Conservation (phyloP, 1,284 basidiomycete genomes). For the Malassezia equina region DNA sequence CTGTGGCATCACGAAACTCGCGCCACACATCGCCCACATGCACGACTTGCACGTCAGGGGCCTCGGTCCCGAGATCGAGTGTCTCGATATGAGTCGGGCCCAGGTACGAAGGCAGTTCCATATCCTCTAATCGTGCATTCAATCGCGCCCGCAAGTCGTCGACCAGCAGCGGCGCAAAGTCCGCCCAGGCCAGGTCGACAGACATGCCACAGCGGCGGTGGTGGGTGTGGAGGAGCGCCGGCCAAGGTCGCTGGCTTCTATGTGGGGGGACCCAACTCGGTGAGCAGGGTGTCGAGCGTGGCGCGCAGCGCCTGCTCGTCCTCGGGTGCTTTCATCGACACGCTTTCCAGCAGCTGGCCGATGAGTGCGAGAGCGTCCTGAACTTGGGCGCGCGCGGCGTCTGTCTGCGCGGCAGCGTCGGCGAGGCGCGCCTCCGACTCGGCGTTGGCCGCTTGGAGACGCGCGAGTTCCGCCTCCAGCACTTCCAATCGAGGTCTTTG, state of each 20-base stretch:
- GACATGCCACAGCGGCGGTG: too few relatives aligned
- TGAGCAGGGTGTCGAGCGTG: slow-evolving; percentile 10
- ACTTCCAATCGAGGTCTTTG: slow-evolving; percentile 24
- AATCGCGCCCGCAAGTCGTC: slow-evolving; percentile 64
- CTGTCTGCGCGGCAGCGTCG: background rate
- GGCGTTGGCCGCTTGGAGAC: slow-evolving; percentile 9
- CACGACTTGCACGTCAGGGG: slow-evolving; percentile 77
- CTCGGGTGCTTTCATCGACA: slow-evolving; percentile 1
- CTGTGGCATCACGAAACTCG: slow-evolving; percentile 56
- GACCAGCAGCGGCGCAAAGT: slow-evolving; percentile 61
- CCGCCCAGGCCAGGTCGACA: slow-evolving; percentile 54
- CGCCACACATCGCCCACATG: slow-evolving; percentile 87
- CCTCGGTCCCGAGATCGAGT: slow-evolving; percentile 71
- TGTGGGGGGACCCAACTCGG: slow-evolving; percentile 12
- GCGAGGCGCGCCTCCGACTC: slow-evolving; percentile 11
- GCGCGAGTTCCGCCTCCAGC: slow-evolving; percentile 19
- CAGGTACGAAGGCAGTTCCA: slow-evolving; percentile 75
- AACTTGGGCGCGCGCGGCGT: background rate
- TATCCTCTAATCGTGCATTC: slow-evolving; percentile 64
- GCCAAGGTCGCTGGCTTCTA: background rate
- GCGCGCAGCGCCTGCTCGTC: slow-evolving; percentile 9
- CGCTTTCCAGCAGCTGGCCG: slow-evolving; percentile 10
- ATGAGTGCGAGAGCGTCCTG: slow-evolving; percentile 1
- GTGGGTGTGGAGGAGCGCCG: background rate
- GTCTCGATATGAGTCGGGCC: slow-evolving; percentile 76